Evolutionary conservation across 2,329 filamentous ascomycete genomes (phyloP), one percentile per base, ranked within the genome.

Genomic region (Alternaria triticina): DNA sequence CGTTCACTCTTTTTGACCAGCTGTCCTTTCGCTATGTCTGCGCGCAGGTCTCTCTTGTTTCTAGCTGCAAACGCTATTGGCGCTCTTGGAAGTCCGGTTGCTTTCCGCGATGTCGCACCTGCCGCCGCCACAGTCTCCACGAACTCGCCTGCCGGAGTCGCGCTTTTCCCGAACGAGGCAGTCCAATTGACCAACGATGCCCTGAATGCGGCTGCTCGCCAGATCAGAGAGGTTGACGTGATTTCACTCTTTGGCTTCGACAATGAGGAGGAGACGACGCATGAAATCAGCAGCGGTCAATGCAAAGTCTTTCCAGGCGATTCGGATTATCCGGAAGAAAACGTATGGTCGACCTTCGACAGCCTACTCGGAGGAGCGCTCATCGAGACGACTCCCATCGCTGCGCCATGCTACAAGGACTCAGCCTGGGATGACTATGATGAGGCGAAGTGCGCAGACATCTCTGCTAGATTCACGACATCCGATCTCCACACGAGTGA

Each of bases 241-340:
- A 15, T 28, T 25, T 54, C 57, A 2, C 27, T 67, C 10, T 54
- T 50, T 82, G 83, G 23, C 78, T 86, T 69, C 17, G 62, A 61
- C 3, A 43, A 51, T 10, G 58, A 20, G n/a, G 54, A 54, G 43
- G 45, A 44, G 7, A 43, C 55, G 9, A 51, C 22, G 20, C 25
- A 30, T 22, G 25, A 17, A 28, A 57, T 30, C 28, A 47, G 36
- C 28, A 63, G 44, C 43, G 61, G 59, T 13, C 27, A 47, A 22
- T 75, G 72, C 52, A 74, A 74, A 56, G 66, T 57, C 1, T 74
- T 67, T 27, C 71, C 71, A 6, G 70, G 68, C 12, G 73, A 76
- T 40, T 13, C 43, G 11, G 46, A 64, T 7, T 74, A 68, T 45
- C 73, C 73, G 3, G 45, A 54, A 6, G 25, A 54, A 4, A 15